Evolutionary conservation across 805 yeast genomes (phyloP), one percentile per base, ranked within the genome.

Genomic region (Ogataea nonfermentans): DNA sequence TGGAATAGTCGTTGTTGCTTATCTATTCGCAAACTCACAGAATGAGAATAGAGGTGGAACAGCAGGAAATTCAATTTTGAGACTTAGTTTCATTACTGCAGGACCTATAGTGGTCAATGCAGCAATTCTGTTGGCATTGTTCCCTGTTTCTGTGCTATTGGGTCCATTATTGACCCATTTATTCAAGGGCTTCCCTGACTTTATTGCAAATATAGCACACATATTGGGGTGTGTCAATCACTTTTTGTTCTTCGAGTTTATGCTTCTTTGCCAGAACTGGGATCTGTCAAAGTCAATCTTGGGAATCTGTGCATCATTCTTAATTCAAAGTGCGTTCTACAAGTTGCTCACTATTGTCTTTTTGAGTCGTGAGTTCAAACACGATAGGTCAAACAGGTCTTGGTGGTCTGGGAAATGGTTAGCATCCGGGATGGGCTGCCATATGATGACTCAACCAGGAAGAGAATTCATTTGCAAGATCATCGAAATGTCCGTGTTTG

Each of bases 331-430:
- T 15, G 59, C 78, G 38, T n/a, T 84, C 4, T 75, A 82, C 55
- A 76, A 76, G 40, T 34, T 71, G 1, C 38, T 78, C 4, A 74
- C 78, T 0, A 65, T 75, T 1, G 32, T 76, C 0, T 47, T 81
- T 4, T 57, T 85, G 28, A 74, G 84, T 6, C 70, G 82, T 33
- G 95, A 87, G 52, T 72, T 72, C 49, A 73, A 70, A 41, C 77
- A 73, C 47, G 83, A 74, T 46, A 71, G 67, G 31, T 63, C 85
- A 0, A 84, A 81, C 51, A 57, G 74, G 25, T 81, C 90, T 2
- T 82, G 88, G 87, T 84, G 90, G 89, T 74, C 86, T 9, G 89
- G 90, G 0, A 76, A 71, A 40, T 84, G 91, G 91, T 53, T 73
- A 32, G 70, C 70, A 10, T 70, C 80, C 0, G 79, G 79, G 0